Percentiles rank a stretch among this genome's conserved stretches.
phyloP scores from a whole-genome alignment of 2,329 filamentous ascomycete species.

The Tolypocladium sp. region DNA sequence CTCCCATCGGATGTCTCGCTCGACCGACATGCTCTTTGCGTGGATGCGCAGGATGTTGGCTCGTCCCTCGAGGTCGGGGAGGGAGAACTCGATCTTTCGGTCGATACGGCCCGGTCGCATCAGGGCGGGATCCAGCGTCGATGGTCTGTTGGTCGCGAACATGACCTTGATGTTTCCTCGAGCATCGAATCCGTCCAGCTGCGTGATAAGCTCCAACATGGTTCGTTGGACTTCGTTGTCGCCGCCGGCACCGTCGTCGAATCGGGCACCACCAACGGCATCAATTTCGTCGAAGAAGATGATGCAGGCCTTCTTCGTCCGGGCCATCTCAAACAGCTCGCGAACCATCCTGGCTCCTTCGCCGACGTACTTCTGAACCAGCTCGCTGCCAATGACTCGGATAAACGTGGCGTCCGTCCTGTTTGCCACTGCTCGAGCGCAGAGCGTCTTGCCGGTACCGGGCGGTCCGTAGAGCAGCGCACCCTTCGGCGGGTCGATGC shows the following conservation, averaged over 20 bases:
- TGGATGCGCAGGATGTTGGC: constrained; percentile 98
- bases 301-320: constrained; percentile 98
- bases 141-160: constrained; percentile 96
- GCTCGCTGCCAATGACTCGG: constrained; percentile 91
- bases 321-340: constrained; percentile 98
- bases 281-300: constrained; percentile 98
- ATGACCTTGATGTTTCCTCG: constrained; percentile 99
- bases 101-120: constrained; percentile 98
- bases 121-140: constrained; percentile 88
- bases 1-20: constrained; percentile 98
- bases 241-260: constrained; percentile 91
- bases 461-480: constrained; percentile 93
- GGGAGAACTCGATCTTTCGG: constrained; percentile 96
- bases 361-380: constrained; percentile 98
- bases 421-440: constrained; percentile 94
- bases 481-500: constrained; percentile 96
- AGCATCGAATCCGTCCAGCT: constrained; percentile 92
- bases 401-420: constrained; percentile 98
- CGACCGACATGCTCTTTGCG: constrained; percentile 99
- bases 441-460: constrained; percentile 98
- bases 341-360: constrained; percentile 98
- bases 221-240: constrained; percentile 98
- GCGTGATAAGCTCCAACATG: constrained; percentile 96
- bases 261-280: constrained; percentile 88
- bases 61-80: constrained; percentile 92